Conservation (phyloP, 83 land plant genomes). For the Isoetes engelmannii region DNA sequence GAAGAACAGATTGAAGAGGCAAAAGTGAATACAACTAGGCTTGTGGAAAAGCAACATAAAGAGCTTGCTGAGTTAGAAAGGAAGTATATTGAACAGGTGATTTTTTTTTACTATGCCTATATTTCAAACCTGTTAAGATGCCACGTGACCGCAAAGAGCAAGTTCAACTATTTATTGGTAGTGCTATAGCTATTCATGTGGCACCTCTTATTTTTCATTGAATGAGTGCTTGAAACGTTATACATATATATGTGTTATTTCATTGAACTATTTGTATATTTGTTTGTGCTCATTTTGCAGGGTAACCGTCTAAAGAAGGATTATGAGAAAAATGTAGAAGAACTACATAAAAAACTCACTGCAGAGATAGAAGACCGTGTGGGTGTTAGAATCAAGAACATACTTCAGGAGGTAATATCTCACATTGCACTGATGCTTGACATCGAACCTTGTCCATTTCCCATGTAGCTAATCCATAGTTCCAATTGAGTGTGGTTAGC, state of each 20-base stretch:
- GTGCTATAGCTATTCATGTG: too few species aligned
- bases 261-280: too few species aligned
- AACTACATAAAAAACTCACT: conserved; percentile 13
- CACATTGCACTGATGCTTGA: neutral
- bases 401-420: conserved; percentile 19
- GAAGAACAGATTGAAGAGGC: conserved; percentile 12
- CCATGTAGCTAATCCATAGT: too few species aligned
- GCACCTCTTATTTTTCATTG: too few species aligned
- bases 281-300: conserved; percentile 1
- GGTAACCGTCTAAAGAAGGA: conserved; percentile 15
- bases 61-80: conserved; percentile 23
- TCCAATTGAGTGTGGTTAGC: too few species aligned
- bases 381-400: conserved; percentile 14
- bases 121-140: too few species aligned
- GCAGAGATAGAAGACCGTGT: conserved; percentile 24
- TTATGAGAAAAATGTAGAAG: conserved; percentile 21
- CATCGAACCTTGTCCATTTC: neutral
- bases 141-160: too few species aligned
- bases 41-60: neutral
- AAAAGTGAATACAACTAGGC: neutral
- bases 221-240: too few species aligned
- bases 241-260: too few species aligned
- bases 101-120: too few species aligned
- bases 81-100: conserved; percentile 24
- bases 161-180: too few species aligned